Conservation (phyloP, 2,329 filamentous ascomycete species). For the Nigrospora sphaerica region DNA sequence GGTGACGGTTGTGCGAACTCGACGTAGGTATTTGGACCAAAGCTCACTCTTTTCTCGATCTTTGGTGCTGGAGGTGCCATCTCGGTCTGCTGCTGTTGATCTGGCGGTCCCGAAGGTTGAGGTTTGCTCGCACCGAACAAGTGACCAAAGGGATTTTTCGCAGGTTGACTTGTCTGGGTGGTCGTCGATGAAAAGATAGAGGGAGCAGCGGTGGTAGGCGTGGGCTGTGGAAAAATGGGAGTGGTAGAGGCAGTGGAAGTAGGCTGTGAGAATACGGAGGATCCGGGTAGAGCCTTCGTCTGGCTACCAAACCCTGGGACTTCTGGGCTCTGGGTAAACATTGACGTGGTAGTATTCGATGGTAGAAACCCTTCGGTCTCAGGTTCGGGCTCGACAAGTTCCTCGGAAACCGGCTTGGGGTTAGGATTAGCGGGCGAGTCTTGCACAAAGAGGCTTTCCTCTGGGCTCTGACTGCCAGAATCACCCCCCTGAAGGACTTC, state of each 20-base stretch:
- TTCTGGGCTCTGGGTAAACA: no score
- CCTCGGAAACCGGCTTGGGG: neutral
- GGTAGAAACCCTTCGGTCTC: no score
- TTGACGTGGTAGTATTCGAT: no score
- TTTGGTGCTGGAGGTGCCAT: no score
- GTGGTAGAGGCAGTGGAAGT: neutral
- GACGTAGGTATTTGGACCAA: no score
- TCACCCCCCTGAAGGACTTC: constrained; percentile 12
- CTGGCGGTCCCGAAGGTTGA: neutral
- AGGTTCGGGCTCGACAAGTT: no score
- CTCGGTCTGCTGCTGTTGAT: neutral
- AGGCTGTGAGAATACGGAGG: neutral
- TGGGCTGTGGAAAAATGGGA: neutral
- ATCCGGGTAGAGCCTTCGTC: no score
- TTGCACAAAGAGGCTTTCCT: constrained; percentile 19
- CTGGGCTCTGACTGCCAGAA: neutral
- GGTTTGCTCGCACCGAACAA: neutral
- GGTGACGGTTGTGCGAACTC: no score
- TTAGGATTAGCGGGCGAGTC: neutral
- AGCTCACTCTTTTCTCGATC: no score
- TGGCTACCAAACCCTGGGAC: no score
- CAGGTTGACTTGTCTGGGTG: neutral
- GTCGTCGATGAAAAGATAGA: neutral
- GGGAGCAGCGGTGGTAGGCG: neutral
- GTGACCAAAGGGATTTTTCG: neutral